A percentile compares a stretch with the other conserved stretches of the same genome.
phyloP scores from a whole-genome alignment of 2,329 filamentous ascomycete genomes.

The Sporothrix curviconia region DNA sequence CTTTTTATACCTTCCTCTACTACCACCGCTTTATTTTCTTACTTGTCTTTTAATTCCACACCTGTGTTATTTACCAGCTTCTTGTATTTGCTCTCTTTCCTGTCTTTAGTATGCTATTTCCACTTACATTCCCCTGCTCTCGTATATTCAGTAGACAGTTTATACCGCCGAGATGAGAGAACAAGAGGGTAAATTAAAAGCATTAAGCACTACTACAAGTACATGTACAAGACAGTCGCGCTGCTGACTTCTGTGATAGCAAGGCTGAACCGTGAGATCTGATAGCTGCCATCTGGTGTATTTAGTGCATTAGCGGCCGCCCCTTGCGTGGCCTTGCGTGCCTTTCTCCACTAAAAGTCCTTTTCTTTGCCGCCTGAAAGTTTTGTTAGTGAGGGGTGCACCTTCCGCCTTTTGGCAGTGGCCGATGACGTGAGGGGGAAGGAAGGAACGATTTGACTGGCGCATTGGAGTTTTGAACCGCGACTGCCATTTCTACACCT shows the following conservation, averaged over 20 bases:
- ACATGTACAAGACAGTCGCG: too few species aligned
- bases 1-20: slow-evolving; percentile 1
- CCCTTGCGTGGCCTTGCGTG: neutral
- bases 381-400: slow-evolving; percentile 4
- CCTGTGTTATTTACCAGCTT: neutral
- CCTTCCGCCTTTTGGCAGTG: neutral
- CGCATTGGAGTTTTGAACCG: neutral
- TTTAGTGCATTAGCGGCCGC: slow-evolving; percentile 9
- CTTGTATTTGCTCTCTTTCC: neutral
- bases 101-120: neutral
- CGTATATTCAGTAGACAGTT: too few species aligned
- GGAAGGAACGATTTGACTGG: neutral
- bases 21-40: neutral
- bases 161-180: too few species aligned
- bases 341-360: slow-evolving; percentile 6
- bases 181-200: too few species aligned
- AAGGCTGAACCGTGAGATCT: slow-evolving; percentile 1
- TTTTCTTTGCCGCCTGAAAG: neutral
- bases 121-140: neutral
- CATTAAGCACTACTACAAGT: too few species aligned
- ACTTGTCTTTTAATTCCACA: slow-evolving; percentile 1
- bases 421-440: slow-evolving; percentile 8
- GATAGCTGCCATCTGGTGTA: neutral
- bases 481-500: neutral
- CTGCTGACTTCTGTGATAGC: too few species aligned